A percentile compares a stretch with the other conserved stretches of the same genome.
Evolutionary conservation across 306 rosid species (phyloP).

Genomic region (Gastrolobium bilobum): DNA sequence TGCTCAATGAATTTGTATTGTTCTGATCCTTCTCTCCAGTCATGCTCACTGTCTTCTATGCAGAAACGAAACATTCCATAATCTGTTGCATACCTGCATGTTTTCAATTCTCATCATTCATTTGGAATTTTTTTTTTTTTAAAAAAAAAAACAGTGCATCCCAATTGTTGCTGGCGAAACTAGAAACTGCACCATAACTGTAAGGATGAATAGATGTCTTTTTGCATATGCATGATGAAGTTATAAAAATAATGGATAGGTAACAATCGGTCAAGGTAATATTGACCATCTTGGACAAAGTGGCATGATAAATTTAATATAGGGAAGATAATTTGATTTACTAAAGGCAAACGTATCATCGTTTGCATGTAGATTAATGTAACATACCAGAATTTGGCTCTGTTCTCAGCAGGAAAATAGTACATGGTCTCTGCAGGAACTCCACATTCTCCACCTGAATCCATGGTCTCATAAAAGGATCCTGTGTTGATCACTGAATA

Average conservation of each 20-base stretch:
- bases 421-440: conserved; percentile 85
- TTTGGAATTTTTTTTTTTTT: too few relatives aligned
- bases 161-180: not conserved
- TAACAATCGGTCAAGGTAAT: not conserved
- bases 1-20: conserved; percentile 85
- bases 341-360: not conserved
- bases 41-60: conserved; percentile 84
- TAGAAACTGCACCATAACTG: not conserved
- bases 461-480: conserved; percentile 66
- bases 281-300: not conserved
- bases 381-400: conserved; percentile 87
- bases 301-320: not conserved
- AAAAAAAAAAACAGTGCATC: not conserved
- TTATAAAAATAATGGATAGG: not conserved
- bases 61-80: conserved; percentile 90
- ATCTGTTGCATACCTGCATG: conserved; percentile 75
- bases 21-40: conserved; percentile 92
- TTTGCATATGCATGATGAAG: not conserved
- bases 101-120: conserved; percentile 25
- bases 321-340: not conserved
- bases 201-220: not conserved
- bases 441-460: conserved; percentile 98
- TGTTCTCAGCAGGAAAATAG: conserved; percentile 85
- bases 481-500: too few relatives aligned
- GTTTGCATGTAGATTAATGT: conserved; percentile 14